Evolutionary conservation across 129 eudicot genomes (phyloP).

Genomic region (Rutidosis leptorrhynchoides): DNA sequence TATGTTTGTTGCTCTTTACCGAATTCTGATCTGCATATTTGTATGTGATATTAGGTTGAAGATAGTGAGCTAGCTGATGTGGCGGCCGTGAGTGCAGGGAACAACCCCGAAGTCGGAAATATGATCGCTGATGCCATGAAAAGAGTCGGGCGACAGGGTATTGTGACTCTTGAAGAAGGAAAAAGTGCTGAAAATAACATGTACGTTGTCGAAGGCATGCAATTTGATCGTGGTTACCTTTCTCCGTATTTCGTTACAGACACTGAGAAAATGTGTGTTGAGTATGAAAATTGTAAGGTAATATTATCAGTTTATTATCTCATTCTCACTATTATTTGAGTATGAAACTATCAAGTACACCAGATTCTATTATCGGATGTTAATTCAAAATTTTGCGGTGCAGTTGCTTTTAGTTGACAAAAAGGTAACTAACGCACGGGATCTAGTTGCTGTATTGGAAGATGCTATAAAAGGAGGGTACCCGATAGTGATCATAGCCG

Average conservation of each 20-base stretch:
- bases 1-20: not conserved
- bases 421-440: conserved; percentile 59
- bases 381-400: conserved; percentile 1
- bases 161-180: conserved; percentile 63
- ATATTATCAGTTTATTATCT: not conserved
- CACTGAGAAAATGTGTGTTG: conserved; percentile 53
- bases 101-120: conserved; percentile 54
- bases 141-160: conserved; percentile 60
- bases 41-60: conserved; percentile 37
- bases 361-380: not conserved
- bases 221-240: conserved; percentile 49
- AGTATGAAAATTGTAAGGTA: conserved; percentile 68
- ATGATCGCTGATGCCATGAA: conserved; percentile 72
- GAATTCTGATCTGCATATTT: not conserved
- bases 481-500: conserved; percentile 50
- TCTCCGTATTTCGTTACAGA: conserved; percentile 59
- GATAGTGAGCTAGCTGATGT: conserved; percentile 62
- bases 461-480: conserved; percentile 32
- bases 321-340: not conserved
- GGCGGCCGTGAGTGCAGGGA: conserved; percentile 67
- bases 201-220: conserved; percentile 61
- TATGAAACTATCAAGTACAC: not conserved
- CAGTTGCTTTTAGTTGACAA: conserved; percentile 48
- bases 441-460: conserved; percentile 38
- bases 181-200: conserved; percentile 38